These are phyloP conservation scores for Globisporangium rhizosaccharum DNA, from an alignment of 352 stramenopile genomes.

Conservation along the genomic window DNA sequence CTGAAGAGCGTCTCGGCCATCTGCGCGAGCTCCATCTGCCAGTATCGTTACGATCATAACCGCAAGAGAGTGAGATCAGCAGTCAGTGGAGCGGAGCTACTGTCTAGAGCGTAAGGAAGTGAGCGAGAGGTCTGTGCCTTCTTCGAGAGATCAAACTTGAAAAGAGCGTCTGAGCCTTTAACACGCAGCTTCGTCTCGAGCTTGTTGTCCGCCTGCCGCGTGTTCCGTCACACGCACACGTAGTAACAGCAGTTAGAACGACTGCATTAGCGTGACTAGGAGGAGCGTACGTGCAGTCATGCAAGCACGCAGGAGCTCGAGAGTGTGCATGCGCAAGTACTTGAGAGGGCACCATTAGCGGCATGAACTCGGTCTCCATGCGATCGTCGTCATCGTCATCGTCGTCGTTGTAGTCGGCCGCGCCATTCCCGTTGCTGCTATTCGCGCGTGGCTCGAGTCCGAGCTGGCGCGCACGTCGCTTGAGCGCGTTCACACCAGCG, in stretches of 20 bases:
- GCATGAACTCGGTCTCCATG: constrained; percentile 57
- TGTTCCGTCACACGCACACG: not conserved
- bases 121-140: constrained; percentile 35
- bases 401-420: constrained; percentile 29
- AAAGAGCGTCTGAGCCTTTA: constrained; percentile 22
- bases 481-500: constrained; percentile 72
- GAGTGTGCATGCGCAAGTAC: constrained; percentile 24
- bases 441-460: constrained; percentile 14
- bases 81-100: too few species aligned
- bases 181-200: constrained; percentile 43
- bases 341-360: constrained; percentile 70
- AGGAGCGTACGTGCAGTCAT: not conserved
- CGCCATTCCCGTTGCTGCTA: constrained; percentile 4
- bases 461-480: constrained; percentile 41
- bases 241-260: not conserved
- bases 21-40: constrained; percentile 70
- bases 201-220: constrained; percentile 41
- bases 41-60: constrained; percentile 14
- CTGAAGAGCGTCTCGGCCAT: constrained; percentile 80
- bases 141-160: constrained; percentile 72
- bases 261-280: not conserved
- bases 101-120: not conserved
- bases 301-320: not conserved
- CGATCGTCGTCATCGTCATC: constrained; percentile 31
- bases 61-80: too few species aligned